These are phyloP conservation scores for Tetradesmus obliquus DNA, from an alignment of 139 green algal species.

Conservation along the genomic window DNA sequence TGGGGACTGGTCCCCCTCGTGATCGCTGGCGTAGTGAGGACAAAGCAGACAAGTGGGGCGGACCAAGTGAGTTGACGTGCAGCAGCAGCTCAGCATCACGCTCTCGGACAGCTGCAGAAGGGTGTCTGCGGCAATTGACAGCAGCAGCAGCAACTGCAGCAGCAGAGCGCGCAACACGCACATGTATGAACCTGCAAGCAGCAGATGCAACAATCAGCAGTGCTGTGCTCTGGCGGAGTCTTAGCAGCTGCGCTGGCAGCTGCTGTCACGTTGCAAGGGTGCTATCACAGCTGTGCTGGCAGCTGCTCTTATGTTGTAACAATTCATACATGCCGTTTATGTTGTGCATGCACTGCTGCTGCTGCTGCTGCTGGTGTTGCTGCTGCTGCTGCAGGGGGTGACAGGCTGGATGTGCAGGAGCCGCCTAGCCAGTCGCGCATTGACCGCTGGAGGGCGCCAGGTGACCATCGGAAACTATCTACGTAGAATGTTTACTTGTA, in stretches of 20 bases:
- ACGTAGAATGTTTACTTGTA: too few relatives aligned
- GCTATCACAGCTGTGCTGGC: too few relatives aligned
- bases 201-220: too few relatives aligned
- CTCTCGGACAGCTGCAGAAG: background rate
- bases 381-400: constrained; percentile 22
- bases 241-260: background rate
- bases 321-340: background rate
- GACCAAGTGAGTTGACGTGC: background rate
- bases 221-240: too few relatives aligned
- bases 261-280: too few relatives aligned
- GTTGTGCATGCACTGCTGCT: background rate
- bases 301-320: too few relatives aligned
- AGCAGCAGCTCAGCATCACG: background rate
- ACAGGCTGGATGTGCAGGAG: constrained; percentile 13
- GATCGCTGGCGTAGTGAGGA: constrained; percentile 28
- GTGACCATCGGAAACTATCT: background rate
- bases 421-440: constrained; percentile 4
- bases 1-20: background rate
- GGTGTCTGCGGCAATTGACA: background rate
- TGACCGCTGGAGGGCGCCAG: constrained; percentile 28
- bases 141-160: background rate
- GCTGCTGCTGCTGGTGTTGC: background rate
- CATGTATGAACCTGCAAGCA: background rate
- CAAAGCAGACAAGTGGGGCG: constrained; percentile 21
- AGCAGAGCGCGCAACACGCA: background rate